Evolutionary conservation across 148 eudicot species (phyloP).

Genomic region (Fagopyrum homotropicum): DNA sequence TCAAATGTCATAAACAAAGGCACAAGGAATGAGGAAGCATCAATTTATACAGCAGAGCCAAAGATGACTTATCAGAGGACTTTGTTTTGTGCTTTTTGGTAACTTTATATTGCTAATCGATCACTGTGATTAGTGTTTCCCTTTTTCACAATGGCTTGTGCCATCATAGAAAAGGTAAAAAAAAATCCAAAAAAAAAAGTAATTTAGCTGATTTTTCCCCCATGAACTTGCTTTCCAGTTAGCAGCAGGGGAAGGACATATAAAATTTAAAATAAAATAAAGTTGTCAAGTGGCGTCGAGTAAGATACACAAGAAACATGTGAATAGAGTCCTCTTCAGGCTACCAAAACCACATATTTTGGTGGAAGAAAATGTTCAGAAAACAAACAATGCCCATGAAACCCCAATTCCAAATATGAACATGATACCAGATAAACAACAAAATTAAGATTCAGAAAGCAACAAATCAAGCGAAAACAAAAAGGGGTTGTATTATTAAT

Average conservation of each 20-base stretch:
- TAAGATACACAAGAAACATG: background rate
- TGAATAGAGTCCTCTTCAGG: background rate
- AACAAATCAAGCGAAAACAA: background rate
- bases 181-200: background rate
- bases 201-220: background rate
- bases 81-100: background rate
- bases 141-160: background rate
- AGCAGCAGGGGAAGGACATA: background rate
- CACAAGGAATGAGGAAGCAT: background rate
- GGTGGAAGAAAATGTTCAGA: background rate
- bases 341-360: background rate
- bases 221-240: background rate
- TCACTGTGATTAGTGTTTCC: background rate
- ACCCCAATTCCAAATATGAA: background rate
- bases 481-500: background rate
- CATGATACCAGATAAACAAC: background rate
- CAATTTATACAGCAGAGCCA: background rate
- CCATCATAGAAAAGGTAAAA: background rate
- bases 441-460: background rate
- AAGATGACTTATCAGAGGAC: background rate
- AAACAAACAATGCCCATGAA: background rate
- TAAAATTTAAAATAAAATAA: background rate
- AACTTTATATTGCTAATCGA: background rate
- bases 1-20: slow-evolving; percentile 1
- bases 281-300: background rate